These are phyloP conservation scores for Lathyrus sativus DNA, from an alignment of 306 rosid species.

Conservation along the genomic window DNA sequence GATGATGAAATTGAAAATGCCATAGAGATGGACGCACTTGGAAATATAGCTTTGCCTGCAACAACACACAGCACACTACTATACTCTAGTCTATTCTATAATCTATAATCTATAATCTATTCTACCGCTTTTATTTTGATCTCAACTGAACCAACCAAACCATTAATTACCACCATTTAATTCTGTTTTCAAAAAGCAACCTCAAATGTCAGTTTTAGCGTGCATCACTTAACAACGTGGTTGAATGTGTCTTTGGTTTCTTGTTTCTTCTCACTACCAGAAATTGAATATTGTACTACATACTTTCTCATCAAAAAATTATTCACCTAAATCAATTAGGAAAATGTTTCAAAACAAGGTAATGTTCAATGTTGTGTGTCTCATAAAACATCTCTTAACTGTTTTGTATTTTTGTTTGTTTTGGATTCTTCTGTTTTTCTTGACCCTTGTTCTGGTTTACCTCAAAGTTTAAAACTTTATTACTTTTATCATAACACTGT, in stretches of 20 bases:
- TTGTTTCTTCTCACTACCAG: constrained; percentile 29
- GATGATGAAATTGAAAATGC: constrained; percentile 42
- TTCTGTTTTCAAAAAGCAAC: constrained; percentile 41
- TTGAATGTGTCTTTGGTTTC: neutral
- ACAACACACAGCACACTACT: constrained; percentile 21
- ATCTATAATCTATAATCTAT: neutral
- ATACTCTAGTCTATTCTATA: neutral
- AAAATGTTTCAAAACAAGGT: constrained; percentile 23
- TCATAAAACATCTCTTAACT: constrained; percentile 43
- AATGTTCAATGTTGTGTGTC: constrained; percentile 20
- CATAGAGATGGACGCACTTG: too few species aligned
- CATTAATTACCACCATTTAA: constrained; percentile 47
- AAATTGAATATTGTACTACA: constrained; percentile 46
- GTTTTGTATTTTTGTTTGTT: constrained; percentile 43
- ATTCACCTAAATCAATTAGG: constrained; percentile 30
- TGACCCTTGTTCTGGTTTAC: constrained; percentile 34
- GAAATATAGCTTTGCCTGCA: neutral
- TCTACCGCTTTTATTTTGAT: constrained; percentile 32
- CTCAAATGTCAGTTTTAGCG: constrained; percentile 76
- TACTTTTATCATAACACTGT: constrained; percentile 33
- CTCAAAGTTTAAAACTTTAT: constrained; percentile 26
- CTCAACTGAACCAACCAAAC: constrained; percentile 21
- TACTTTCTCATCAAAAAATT: constrained; percentile 40
- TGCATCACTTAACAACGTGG: constrained; percentile 62
- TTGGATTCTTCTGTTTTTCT: constrained; percentile 13